Percentiles rank a stretch among this genome's conserved stretches.
These are phyloP conservation scores for Lentinus tigrinus DNA, from an alignment of 768 basidiomycete species.

Conservation along the genomic window DNA sequence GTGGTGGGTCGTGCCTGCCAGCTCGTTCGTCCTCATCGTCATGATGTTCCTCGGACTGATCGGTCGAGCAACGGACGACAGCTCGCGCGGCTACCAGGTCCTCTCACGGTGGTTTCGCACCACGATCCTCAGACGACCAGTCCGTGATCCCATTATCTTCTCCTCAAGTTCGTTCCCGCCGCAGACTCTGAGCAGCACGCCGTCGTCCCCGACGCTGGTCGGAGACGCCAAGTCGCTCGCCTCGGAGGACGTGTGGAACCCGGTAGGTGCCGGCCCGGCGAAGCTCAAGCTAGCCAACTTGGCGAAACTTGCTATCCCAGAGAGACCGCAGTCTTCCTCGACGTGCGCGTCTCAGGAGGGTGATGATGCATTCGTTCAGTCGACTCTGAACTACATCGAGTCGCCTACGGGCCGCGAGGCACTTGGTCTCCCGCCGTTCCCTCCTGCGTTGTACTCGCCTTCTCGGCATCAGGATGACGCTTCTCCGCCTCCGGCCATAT, in stretches of 20 bases:
- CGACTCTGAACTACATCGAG: constrained; percentile 25
- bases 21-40: constrained; percentile 12
- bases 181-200: constrained; percentile 13
- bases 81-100: constrained; percentile 3
- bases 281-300: constrained; percentile 15
- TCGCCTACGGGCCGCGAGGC: constrained; percentile 26
- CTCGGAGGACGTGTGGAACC: constrained; percentile 19
- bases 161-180: constrained; percentile 7
- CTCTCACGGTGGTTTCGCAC: constrained; percentile 18
- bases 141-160: neutral
- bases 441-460: constrained; percentile 1
- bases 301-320: constrained; percentile 12
- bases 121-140: constrained; percentile 3
- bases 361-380: constrained; percentile 24
- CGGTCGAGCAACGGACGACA: constrained; percentile 8
- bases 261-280: neutral
- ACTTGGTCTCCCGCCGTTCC: constrained; percentile 14
- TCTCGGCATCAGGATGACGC: neutral
- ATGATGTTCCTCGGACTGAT: constrained; percentile 10
- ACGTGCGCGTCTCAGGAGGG: constrained; percentile 7
- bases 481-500: neutral
- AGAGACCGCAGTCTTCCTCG: constrained; percentile 6
- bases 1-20: constrained; percentile 19
- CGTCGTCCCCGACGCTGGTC: constrained; percentile 16
- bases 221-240: constrained; percentile 18